Evolutionary conservation across 495 filamentous ascomycete genomes (phyloP).

Genomic region (Oidiodendron maius): DNA sequence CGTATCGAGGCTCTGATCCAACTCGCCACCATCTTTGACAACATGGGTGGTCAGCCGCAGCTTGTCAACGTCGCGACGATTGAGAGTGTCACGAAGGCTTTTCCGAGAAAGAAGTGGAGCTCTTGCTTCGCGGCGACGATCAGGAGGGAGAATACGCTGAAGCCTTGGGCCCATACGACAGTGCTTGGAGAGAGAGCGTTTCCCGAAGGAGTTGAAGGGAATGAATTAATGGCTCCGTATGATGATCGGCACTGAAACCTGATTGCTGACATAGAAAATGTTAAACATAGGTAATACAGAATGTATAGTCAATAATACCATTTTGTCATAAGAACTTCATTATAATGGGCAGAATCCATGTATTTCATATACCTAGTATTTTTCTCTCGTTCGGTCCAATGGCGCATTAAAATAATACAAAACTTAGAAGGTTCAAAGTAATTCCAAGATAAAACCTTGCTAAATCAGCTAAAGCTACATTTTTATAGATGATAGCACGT

Average conservation of each 20-base stretch:
- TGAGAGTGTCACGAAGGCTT: slow-evolving; percentile 55
- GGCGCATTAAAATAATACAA: too few relatives aligned
- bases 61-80: slow-evolving; percentile 62
- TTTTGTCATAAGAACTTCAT: too few relatives aligned
- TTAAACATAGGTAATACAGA: too few relatives aligned
- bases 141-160: slow-evolving; percentile 53
- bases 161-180: slow-evolving; percentile 86
- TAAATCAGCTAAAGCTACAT: too few relatives aligned
- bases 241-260: slow-evolving; percentile 20
- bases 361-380: too few relatives aligned
- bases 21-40: slow-evolving; percentile 76
- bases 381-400: too few relatives aligned
- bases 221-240: slow-evolving; percentile 59
- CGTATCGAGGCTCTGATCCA: slow-evolving; percentile 66
- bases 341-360: too few relatives aligned
- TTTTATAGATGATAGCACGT: too few relatives aligned
- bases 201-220: slow-evolving; percentile 54
- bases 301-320: too few relatives aligned
- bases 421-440: too few relatives aligned
- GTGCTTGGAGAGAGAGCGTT: slow-evolving; percentile 63
- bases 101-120: slow-evolving; percentile 63
- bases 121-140: slow-evolving; percentile 60
- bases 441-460: too few relatives aligned
- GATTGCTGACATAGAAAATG: too few relatives aligned
- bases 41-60: slow-evolving; percentile 56